Base-by-base conservation (phyloP, 2,329 filamentous ascomycete genomes). In the Cyphellophora europaea region DNA sequence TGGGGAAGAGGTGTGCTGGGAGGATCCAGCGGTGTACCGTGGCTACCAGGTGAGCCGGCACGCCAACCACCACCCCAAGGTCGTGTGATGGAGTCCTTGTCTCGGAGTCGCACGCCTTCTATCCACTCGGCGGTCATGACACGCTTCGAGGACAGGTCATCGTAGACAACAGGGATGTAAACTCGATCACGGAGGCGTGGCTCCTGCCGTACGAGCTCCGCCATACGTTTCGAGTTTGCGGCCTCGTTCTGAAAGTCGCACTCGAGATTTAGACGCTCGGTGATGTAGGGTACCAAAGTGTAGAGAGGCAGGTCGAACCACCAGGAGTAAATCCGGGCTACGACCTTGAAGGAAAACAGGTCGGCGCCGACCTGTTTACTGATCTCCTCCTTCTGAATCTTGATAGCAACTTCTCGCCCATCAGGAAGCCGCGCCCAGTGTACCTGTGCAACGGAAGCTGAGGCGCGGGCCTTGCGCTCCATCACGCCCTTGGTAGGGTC, bases 51-150 rank as follows among this genome's bases (percentile, higher is more conserved):
- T 16, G 82, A 89, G 3, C 84, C 85, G 41, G 74, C 68, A 11
- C 79, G 74, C 63, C 77, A 74, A 5, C 83, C 82, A 14, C 87
- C 88, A 23, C 78, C 63, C 89, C 91, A 96, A 4, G 73, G 68
- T 3, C 71, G 71, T 0, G 77, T 82, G 53, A 95, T 79, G 35
- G 80, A 71, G 38, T 84, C 77, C 56, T 93, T 93, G 51, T 96
- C 89, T 86, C 88, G 94, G 2, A 98, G 67, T 2, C 88, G 74
- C 2, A 93, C 77, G 5, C 91, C 91, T 59, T 98, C 91, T 40
- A 98, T 93, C 91, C 91, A 98, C 57, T 98, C 91, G 0, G 89
- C 87, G 1, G 88, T 93, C 66, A 98, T 80, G 32, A 98, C 78
- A 23, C 91, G 74, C 53, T 71, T 82, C 11, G 82, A 87, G 34